These are phyloP conservation scores for Chrysoporthe deuterocubensis DNA, from an alignment of 2,329 filamentous ascomycete species.

Conservation along the genomic window DNA sequence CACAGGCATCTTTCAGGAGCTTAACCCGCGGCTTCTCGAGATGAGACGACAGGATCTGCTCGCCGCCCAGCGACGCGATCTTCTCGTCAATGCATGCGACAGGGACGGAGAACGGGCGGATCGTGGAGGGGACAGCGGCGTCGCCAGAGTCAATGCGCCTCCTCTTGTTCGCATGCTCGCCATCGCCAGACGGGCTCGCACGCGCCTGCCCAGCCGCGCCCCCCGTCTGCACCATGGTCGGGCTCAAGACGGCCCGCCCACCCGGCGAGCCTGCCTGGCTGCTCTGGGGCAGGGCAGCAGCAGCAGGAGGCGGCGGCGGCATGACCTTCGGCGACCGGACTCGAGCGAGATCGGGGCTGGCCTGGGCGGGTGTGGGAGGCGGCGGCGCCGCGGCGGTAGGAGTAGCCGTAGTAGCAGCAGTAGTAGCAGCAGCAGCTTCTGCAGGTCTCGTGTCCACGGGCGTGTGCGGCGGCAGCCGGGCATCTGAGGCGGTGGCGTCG, in stretches of 20 bases:
- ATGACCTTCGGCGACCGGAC: slow-evolving; percentile 9
- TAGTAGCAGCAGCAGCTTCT: neutral
- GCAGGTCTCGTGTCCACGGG: neutral
- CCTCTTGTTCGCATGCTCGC: slow-evolving; percentile 21
- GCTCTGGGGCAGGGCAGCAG: neutral
- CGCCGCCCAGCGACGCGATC: slow-evolving; percentile 9
- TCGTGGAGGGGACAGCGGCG: neutral
- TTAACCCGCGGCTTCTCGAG: slow-evolving; percentile 49
- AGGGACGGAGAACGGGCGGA: neutral
- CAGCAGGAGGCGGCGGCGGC: slow-evolving; percentile 13
- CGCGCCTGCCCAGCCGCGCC: neutral
- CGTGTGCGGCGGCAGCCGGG: neutral
- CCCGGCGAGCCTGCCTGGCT: neutral
- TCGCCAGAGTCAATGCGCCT: slow-evolving; percentile 17
- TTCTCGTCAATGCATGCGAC: slow-evolving; percentile 10
- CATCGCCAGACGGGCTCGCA: neutral
- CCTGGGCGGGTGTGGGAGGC: slow-evolving; percentile 2
- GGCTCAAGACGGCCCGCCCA: neutral
- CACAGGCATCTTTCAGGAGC: slow-evolving; percentile 63
- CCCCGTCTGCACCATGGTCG: neutral
- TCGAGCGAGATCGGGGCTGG: neutral
- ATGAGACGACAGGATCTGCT: slow-evolving; percentile 38
- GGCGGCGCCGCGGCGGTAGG: neutral
- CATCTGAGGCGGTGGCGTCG: neutral
- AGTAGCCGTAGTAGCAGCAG: no score